Conservation (phyloP, 2,329 filamentous ascomycete genomes). For the Alternaria burnsii region DNA sequence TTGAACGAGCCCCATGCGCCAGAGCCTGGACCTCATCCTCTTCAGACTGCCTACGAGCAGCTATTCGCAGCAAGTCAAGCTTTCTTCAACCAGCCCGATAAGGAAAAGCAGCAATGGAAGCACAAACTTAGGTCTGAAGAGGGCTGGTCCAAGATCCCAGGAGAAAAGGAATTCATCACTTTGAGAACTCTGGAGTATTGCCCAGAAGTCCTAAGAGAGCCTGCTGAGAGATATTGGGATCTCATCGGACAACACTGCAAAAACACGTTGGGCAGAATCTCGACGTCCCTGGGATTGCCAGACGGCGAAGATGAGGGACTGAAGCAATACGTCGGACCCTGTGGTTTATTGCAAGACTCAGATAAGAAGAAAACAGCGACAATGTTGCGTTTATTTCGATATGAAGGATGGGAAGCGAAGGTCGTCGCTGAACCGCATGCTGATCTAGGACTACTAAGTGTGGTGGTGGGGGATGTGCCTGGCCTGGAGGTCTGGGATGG, state of each 20-base stretch:
- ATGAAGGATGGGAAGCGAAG: constrained; percentile 47
- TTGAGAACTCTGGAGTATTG: constrained; percentile 43
- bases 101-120: constrained; percentile 42
- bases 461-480: constrained; percentile 48
- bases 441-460: constrained; percentile 46
- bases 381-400: constrained; percentile 49
- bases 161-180: constrained; percentile 53
- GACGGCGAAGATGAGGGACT: constrained; percentile 26
- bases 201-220: constrained; percentile 40
- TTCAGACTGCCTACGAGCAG: constrained; percentile 39
- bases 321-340: constrained; percentile 39
- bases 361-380: constrained; percentile 43
- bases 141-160: constrained; percentile 46
- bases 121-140: constrained; percentile 48
- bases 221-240: constrained; percentile 46
- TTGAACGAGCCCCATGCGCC: not conserved
- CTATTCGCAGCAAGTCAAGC: constrained; percentile 42
- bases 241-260: constrained; percentile 40
- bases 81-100: constrained; percentile 42
- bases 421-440: constrained; percentile 49
- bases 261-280: constrained; percentile 36
- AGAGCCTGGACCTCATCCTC: constrained; percentile 32
- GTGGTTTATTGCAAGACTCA: constrained; percentile 27
- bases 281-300: constrained; percentile 28
- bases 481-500: constrained; percentile 49